A percentile compares a stretch with the other conserved stretches of the same genome.
phyloP scores from a whole-genome alignment of 78 protist genomes.

The Cyanophora paradoxa region DNA sequence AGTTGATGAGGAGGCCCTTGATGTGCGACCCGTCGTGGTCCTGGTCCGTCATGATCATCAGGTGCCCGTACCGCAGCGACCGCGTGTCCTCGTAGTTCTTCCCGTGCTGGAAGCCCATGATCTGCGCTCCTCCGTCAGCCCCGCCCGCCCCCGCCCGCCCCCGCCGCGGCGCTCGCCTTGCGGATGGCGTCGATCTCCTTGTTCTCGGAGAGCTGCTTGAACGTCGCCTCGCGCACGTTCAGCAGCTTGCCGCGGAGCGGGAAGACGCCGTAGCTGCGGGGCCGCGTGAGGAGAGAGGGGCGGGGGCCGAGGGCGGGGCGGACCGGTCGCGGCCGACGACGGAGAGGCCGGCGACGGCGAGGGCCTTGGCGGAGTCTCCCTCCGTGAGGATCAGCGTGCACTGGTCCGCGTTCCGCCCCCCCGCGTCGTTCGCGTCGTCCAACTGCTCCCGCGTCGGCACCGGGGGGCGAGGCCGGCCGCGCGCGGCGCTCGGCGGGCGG shows the following conservation, averaged over 20 bases:
- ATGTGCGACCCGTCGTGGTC: conserved; percentile 99
- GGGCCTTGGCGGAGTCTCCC: conserved; percentile 94
- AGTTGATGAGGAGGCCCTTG: conserved; percentile 97
- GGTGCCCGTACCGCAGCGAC: conserved; percentile 89
- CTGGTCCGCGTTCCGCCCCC: conserved; percentile 54
- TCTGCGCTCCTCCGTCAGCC: neutral
- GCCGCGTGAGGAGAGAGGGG: conserved; percentile 9
- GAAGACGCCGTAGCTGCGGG: conserved; percentile 96
- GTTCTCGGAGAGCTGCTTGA: conserved; percentile 48
- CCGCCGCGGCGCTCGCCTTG: conserved; percentile 35
- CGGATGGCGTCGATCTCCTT: conserved; percentile 76
- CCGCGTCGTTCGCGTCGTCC: conserved; percentile 96
- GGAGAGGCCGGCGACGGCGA: conserved; percentile 76
- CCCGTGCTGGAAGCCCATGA: neutral
- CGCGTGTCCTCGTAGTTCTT: conserved; percentile 36
- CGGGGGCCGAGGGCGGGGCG: neutral
- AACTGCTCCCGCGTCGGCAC: conserved; percentile 53
- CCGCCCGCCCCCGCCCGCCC: neutral
- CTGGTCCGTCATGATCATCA: conserved; percentile 99
- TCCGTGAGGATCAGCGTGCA: conserved; percentile 98
- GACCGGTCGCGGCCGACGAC: conserved; percentile 68
- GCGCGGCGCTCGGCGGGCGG: no score
- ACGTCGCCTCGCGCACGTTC: conserved; percentile 92
- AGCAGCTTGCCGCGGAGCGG: conserved; percentile 97
- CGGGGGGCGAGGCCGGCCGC: neutral